Percentiles rank a stretch among this genome's conserved stretches.
Evolutionary conservation across 2,329 filamentous ascomycete species (phyloP).

Genomic region (Cladosporium phlei): DNA sequence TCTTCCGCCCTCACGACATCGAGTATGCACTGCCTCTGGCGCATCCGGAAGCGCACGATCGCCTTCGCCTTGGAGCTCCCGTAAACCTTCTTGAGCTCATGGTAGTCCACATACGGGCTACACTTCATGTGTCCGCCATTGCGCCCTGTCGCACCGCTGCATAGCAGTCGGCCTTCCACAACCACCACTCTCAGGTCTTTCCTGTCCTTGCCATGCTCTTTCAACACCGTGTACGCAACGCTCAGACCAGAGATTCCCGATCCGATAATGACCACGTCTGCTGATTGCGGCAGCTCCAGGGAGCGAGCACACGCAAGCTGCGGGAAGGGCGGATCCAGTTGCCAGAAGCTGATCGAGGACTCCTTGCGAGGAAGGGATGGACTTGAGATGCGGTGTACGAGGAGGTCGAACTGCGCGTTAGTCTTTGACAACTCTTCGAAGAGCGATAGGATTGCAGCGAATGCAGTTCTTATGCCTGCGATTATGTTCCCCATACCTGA

Average conservation of each 20-base stretch:
- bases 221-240: neutral
- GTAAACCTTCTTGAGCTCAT: no score
- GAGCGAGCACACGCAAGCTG: neutral
- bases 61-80: no score
- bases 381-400: neutral
- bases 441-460: no score
- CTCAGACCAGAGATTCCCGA: neutral
- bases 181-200: slow-evolving; percentile 11
- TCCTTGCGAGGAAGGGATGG: neutral
- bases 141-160: slow-evolving; percentile 16
- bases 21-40: no score
- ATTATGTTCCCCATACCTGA: no score
- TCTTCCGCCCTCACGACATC: neutral
- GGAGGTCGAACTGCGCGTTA: neutral
- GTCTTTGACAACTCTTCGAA: no score
- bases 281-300: neutral
- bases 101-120: no score
- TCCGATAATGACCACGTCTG: neutral
- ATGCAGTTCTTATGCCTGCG: no score
- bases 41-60: no score
- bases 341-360: neutral
- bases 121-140: slow-evolving; percentile 17
- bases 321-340: neutral
- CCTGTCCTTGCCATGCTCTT: no score
- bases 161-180: slow-evolving; percentile 16